phyloP scores from a whole-genome alignment of 805 yeast genomes.

The Metschnikowia anglica region DNA sequence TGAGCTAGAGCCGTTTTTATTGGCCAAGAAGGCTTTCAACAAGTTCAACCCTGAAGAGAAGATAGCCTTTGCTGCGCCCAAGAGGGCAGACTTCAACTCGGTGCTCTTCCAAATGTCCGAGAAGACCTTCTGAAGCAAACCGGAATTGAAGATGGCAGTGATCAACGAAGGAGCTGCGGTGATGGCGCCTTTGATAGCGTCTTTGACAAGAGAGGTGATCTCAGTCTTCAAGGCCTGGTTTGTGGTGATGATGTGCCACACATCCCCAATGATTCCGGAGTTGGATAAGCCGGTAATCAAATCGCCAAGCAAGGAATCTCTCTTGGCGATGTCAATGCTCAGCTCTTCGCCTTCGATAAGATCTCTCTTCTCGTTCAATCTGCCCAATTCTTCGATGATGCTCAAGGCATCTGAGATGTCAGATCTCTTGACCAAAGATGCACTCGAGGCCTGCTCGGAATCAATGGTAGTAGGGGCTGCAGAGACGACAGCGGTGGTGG shows the following conservation, averaged over 20 bases:
- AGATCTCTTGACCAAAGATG: conserved; percentile 34
- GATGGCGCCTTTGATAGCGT: conserved; percentile 34
- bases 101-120: conserved; percentile 31
- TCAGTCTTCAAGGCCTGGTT: conserved; percentile 30
- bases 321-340: conserved; percentile 28
- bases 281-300: conserved; percentile 36
- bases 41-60: conserved; percentile 34
- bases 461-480: conserved; percentile 32
- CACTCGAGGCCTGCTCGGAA: conserved; percentile 19
- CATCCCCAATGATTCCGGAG: conserved; percentile 40
- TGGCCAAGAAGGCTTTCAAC: conserved; percentile 22
- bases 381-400: conserved; percentile 33
- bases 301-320: conserved; percentile 36
- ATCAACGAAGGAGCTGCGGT: conserved; percentile 43
- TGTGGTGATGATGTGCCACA: conserved; percentile 36
- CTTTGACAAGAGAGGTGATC: conserved; percentile 28
- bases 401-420: conserved; percentile 35
- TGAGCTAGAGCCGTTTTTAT: conserved; percentile 12
- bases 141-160: conserved; percentile 42
- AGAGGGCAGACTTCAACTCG: conserved; percentile 34
- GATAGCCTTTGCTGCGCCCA: conserved; percentile 34
- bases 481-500: conserved; percentile 35
- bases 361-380: conserved; percentile 39
- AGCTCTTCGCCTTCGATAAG: conserved; percentile 29
- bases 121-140: conserved; percentile 36